These are phyloP conservation scores for Alternaria metachromatica DNA, from an alignment of 2,329 filamentous ascomycete species.

Conservation along the genomic window DNA sequence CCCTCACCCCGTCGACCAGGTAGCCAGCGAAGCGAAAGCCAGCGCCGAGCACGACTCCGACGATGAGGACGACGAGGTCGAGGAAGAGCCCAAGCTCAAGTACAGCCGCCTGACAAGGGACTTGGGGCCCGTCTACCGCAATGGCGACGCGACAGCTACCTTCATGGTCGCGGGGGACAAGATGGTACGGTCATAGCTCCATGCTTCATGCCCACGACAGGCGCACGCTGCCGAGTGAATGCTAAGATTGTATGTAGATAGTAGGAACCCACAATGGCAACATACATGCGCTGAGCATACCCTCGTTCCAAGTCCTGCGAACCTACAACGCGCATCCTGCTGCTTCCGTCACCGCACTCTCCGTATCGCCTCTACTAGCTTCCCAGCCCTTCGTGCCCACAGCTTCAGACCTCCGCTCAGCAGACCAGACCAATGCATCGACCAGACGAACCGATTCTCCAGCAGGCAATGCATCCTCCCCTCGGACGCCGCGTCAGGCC, in stretches of 20 bases:
- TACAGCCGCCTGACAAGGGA: constrained; percentile 86
- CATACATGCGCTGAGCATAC: constrained; percentile 86
- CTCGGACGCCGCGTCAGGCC: constrained; percentile 62
- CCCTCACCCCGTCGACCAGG: constrained; percentile 19
- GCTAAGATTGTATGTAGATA: constrained; percentile 63
- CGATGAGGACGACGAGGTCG: constrained; percentile 81
- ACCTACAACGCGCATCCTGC: constrained; percentile 87
- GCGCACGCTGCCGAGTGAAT: constrained; percentile 70
- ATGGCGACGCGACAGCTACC: constrained; percentile 91
- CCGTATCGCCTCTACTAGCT: constrained; percentile 82
- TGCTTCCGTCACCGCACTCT: constrained; percentile 87
- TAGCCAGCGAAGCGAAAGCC: constrained; percentile 30
- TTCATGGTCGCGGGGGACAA: constrained; percentile 94
- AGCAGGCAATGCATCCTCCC: constrained; percentile 53
- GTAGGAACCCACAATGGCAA: constrained; percentile 96
- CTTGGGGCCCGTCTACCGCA: constrained; percentile 82
- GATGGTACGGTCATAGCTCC: constrained; percentile 69
- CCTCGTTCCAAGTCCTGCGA: constrained; percentile 79
- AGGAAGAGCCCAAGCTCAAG: constrained; percentile 93
- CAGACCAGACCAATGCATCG: constrained; percentile 49
- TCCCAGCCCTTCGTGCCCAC: constrained; percentile 54
- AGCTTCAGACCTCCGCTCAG: constrained; percentile 25
- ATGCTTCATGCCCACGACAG: constrained; percentile 11
- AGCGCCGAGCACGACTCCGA: constrained; percentile 34
- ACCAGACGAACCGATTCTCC: constrained; percentile 43